These are phyloP conservation scores for Saturnispora saitoi DNA, from an alignment of 805 yeast genomes.

Conservation along the genomic window DNA sequence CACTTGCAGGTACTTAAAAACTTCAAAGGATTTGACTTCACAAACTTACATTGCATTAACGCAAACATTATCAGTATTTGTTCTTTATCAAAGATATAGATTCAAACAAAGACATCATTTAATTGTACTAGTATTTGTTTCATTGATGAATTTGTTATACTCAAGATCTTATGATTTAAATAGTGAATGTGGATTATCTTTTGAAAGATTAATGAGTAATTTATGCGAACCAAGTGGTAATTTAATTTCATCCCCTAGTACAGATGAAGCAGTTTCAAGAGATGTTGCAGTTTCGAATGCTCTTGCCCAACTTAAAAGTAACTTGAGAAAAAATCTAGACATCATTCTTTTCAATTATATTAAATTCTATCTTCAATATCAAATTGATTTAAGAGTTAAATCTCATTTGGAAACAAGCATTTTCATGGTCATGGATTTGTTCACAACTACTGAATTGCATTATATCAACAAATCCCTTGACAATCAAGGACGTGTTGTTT, in stretches of 20 bases:
- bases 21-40: background rate
- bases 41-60: conserved; percentile 31
- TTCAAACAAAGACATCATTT: conserved; percentile 68
- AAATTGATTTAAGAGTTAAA: conserved; percentile 39
- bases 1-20: conserved; percentile 10
- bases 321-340: conserved; percentile 57
- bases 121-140: conserved; percentile 39
- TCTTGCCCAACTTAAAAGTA: conserved; percentile 44
- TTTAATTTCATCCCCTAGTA: conserved; percentile 10
- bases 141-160: conserved; percentile 42
- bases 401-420: conserved; percentile 47
- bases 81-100: conserved; percentile 63
- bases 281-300: conserved; percentile 41
- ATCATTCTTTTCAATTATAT: conserved; percentile 52
- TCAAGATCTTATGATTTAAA: conserved; percentile 12
- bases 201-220: conserved; percentile 52
- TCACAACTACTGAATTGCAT: conserved; percentile 59
- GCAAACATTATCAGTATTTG: conserved; percentile 47
- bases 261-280: conserved; percentile 12
- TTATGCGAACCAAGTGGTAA: conserved; percentile 62
- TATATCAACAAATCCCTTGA: conserved; percentile 60
- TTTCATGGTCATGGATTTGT: conserved; percentile 56
- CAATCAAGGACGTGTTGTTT: conserved; percentile 56
- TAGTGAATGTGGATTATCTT: conserved; percentile 36
- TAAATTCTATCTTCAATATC: conserved; percentile 39